A percentile compares a stretch with the other conserved stretches of the same genome.
phyloP scores from a whole-genome alignment of 2,329 filamentous ascomycete species.

The Teratosphaeria gauchensis region DNA sequence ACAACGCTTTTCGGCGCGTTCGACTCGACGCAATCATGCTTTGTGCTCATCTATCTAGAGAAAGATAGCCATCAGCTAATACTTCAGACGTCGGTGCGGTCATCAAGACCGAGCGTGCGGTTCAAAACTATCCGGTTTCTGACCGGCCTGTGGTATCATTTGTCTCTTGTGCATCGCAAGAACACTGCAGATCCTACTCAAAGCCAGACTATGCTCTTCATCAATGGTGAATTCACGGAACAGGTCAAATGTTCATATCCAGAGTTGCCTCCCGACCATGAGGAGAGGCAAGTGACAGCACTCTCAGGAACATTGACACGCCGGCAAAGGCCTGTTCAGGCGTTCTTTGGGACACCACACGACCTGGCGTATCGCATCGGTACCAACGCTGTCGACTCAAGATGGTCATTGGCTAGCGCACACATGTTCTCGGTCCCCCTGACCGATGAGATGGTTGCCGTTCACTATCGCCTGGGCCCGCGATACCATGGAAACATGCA shows the following conservation, averaged over 20 bases:
- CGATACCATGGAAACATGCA: slow-evolving; percentile 95
- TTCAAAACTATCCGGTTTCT: slow-evolving; percentile 78
- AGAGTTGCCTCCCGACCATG: slow-evolving; percentile 51
- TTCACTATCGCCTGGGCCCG: slow-evolving; percentile 81
- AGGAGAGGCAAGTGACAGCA: slow-evolving; percentile 4
- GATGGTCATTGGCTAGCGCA: slow-evolving; percentile 82
- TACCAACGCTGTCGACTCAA: slow-evolving; percentile 61
- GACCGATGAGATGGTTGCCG: slow-evolving; percentile 84
- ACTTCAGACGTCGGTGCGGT: slow-evolving; percentile 85
- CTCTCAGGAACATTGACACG: slow-evolving; percentile 16
- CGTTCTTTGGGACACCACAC: slow-evolving; percentile 85
- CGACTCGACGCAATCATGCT: slow-evolving; percentile 84
- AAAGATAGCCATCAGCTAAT: slow-evolving; percentile 91
- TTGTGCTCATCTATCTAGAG: slow-evolving; percentile 86
- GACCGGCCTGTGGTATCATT: slow-evolving; percentile 80
- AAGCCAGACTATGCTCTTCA: slow-evolving; percentile 63
- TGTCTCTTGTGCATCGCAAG: slow-evolving; percentile 71
- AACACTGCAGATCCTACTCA: slow-evolving; percentile 16
- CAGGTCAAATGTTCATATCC: slow-evolving; percentile 87
- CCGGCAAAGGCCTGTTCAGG: slow-evolving; percentile 56
- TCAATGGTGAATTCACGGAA: slow-evolving; percentile 89
- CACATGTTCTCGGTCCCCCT: slow-evolving; percentile 80
- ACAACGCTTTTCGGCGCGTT: slow-evolving; percentile 95
- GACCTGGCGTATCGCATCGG: slow-evolving; percentile 72
- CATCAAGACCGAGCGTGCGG: slow-evolving; percentile 75